Evolutionary conservation across 805 yeast species (phyloP), one percentile per base, ranked within the genome.

Genomic region (Candida namnaoensis): DNA sequence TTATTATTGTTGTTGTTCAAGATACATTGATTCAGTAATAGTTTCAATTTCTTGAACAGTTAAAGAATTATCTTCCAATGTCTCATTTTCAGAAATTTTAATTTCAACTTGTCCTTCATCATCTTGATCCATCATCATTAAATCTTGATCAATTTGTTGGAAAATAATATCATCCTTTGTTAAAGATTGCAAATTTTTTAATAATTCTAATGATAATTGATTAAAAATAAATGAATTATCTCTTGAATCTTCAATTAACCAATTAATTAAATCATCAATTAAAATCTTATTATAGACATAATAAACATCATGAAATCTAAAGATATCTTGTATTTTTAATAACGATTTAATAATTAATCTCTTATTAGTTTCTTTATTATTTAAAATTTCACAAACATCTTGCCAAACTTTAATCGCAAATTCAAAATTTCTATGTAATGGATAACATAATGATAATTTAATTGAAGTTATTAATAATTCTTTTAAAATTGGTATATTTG

Each of bases 301-400:
- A 57, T 88, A 88, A 19, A 82, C 72, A 53, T 88, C 95, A 55
- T 88, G 95, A 54, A 65, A 82, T 44, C 96, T 70, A 60, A 90
- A 90, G 10, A 84, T 62, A 54, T 84, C 91, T 48, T 84, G 73
- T 13, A 78, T 60, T 7, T 73, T 76, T 28, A 88, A 61, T 24
- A 91, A 54, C 1, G 73, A 65, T 48, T 75, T 73, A 32, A 88
- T 63, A 0, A 90, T 71, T 12, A 73, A 69, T 38, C 84, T 65
- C 52, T 80, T 81, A 2, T 97, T 97, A 26, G n/a, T 11, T 30
- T 13, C 33, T 30, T 11, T 9, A 74, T 76, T 40, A 82, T 59
- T 19, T 38, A 93, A 63, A 4, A 78, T 65, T 40, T 66, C 68
- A 47, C 82, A 76, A 0, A 80, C 85, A 56, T 86, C 96, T 32